These are phyloP conservation scores for Parietaria judaica DNA, from an alignment of 306 rosid species.

Conservation along the genomic window DNA sequence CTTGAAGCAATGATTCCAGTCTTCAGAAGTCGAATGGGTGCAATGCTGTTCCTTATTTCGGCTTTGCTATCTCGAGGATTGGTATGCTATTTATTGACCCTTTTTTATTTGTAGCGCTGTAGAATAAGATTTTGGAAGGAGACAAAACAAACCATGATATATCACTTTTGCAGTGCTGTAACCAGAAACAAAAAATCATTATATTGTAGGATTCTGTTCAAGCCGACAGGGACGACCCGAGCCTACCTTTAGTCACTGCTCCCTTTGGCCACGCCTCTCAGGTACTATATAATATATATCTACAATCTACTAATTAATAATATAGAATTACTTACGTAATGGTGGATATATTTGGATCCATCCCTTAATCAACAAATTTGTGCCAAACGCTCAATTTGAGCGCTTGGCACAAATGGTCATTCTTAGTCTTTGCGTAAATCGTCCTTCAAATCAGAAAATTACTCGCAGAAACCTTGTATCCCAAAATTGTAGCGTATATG, in stretches of 20 bases:
- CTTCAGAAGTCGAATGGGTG: conserved; percentile 93
- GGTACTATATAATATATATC: conserved; percentile 38
- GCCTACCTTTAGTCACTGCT: conserved; percentile 92
- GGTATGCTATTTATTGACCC: conserved; percentile 48
- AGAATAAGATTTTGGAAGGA: no score
- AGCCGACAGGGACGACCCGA: conserved; percentile 95
- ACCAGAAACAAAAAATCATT: no score
- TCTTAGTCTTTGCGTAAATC: no score
- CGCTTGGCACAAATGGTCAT: no score
- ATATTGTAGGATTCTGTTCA: conserved; percentile 63
- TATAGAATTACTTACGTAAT: no score
- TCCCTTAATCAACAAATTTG: conserved; percentile 1
- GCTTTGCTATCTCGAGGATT: conserved; percentile 93
- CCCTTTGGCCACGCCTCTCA: conserved; percentile 99
- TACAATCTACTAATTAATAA: not conserved
- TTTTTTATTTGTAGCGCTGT: not conserved
- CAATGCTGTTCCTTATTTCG: conserved; percentile 86
- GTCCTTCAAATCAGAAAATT: no score
- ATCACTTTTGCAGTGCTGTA: no score
- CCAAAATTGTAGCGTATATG: no score
- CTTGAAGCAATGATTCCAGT: conserved; percentile 66
- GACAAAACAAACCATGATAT: no score
- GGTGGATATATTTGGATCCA: no score
- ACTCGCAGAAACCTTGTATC: no score
- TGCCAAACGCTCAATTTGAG: no score